Conservation (phyloP, 345 rosid genomes). For the Aquilaria malaccensis region DNA sequence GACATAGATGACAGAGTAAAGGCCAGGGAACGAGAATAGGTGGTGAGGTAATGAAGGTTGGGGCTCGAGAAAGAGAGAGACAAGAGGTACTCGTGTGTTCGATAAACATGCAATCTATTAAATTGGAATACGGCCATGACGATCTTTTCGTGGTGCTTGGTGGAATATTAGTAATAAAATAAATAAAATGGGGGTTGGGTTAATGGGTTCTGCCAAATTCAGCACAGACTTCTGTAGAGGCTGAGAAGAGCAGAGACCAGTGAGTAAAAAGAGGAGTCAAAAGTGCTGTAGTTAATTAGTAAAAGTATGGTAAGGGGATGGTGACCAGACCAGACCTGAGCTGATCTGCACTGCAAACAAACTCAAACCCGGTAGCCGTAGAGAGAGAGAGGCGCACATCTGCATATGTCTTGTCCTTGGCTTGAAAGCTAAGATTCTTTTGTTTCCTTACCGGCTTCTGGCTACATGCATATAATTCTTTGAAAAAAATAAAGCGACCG, state of each 20-base stretch:
- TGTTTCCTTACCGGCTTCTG: no score
- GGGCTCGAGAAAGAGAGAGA: conserved; percentile 52
- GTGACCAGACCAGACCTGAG: conserved; percentile 17
- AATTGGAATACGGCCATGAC: conserved; percentile 9
- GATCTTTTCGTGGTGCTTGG: conserved; percentile 1
- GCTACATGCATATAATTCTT: no score
- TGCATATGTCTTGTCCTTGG: conserved; percentile 13
- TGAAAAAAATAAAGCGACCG: no score
- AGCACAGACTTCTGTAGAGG: conserved; percentile 10
- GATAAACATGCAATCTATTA: conserved; percentile 9
- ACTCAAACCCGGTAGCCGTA: conserved; percentile 4
- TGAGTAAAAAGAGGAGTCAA: conserved; percentile 52
- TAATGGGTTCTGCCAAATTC: background rate
- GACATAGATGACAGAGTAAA: conserved; percentile 5
- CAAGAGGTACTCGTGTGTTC: conserved; percentile 10
- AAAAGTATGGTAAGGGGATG: conserved; percentile 9
- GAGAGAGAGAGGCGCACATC: conserved; percentile 1
- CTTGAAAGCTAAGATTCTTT: background rate
- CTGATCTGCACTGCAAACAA: no score
- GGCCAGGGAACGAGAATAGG: conserved; percentile 2
- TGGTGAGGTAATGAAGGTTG: conserved; percentile 12
- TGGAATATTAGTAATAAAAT: conserved; percentile 1
- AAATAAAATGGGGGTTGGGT: no score
- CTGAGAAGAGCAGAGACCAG: conserved; percentile 11
- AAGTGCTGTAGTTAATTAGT: conserved; percentile 16